Conservation (phyloP, 805 yeast genomes). For the Suhomyces xylopsoci region DNA sequence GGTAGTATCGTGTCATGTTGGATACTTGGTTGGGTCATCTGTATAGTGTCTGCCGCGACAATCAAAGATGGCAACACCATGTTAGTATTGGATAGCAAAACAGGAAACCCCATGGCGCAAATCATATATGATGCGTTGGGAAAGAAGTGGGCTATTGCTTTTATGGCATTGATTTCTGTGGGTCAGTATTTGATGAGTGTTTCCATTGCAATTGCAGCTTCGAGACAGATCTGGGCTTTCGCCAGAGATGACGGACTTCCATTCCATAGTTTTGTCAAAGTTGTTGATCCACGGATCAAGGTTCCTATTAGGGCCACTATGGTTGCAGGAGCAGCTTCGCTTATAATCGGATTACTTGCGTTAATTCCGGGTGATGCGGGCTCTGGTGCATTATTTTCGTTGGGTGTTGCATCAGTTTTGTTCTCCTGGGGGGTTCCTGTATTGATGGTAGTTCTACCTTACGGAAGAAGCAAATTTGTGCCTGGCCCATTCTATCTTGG, state of each 20-base stretch:
- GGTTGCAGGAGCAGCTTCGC: conserved; percentile 49
- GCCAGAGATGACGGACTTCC: conserved; percentile 78
- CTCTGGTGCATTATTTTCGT: conserved; percentile 62
- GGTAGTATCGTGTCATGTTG: conserved; percentile 58
- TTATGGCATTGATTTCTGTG: conserved; percentile 54
- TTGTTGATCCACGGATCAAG: conserved; percentile 51
- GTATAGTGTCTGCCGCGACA: conserved; percentile 53
- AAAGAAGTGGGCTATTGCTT: conserved; percentile 59
- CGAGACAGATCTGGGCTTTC: conserved; percentile 73
- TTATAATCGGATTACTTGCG: conserved; percentile 54
- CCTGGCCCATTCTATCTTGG: conserved; percentile 74
- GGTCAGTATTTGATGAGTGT: conserved; percentile 69
- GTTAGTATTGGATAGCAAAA: conserved; percentile 39
- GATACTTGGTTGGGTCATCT: conserved; percentile 54
- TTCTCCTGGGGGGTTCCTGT: conserved; percentile 65
- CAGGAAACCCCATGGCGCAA: conserved; percentile 67
- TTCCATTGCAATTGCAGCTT: conserved; percentile 58
- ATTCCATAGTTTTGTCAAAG: conserved; percentile 48
- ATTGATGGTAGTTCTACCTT: conserved; percentile 45
- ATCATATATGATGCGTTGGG: conserved; percentile 62
- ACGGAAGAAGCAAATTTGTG: conserved; percentile 47
- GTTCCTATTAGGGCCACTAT: conserved; percentile 66
- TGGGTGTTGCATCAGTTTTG: conserved; percentile 60
- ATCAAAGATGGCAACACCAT: conserved; percentile 45
- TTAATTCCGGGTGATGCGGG: conserved; percentile 57